These are phyloP conservation scores for Discostella stelligeroides DNA, from an alignment of 108 stramenopile species.

Conservation along the genomic window DNA sequence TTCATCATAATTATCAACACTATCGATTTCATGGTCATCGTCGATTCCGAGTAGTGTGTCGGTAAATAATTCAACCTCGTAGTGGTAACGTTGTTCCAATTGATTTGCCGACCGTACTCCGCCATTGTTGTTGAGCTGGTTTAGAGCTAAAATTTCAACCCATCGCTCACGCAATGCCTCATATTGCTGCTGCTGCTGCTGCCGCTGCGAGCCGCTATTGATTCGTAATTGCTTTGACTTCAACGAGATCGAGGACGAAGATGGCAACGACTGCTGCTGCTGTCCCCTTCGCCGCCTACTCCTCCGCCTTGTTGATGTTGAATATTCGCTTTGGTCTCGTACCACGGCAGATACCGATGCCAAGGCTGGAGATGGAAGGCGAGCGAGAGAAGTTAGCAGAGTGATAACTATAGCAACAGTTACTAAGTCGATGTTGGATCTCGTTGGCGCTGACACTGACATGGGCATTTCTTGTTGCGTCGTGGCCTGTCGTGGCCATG, in stretches of 20 bases:
- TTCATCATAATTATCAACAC: neutral
- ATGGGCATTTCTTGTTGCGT: too few species aligned
- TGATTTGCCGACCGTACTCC: slow-evolving; percentile 26
- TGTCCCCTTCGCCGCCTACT: neutral
- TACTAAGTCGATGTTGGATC: too few species aligned
- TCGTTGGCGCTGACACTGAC: too few species aligned
- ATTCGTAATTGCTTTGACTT: slow-evolving; percentile 3
- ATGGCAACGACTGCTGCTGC: neutral
- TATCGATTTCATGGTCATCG: neutral
- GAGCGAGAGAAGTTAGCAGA: neutral
- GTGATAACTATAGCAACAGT: too few species aligned
- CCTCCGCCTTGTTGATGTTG: neutral
- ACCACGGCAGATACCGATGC: neutral
- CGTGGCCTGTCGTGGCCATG: too few species aligned
- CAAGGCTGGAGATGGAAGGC: neutral
- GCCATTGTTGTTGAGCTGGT: slow-evolving; percentile 3
- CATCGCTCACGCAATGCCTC: slow-evolving; percentile 36
- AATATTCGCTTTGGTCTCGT: too few species aligned
- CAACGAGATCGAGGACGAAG: neutral
- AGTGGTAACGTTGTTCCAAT: slow-evolving; percentile 22
- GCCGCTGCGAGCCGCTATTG: neutral
- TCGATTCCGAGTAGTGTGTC: slow-evolving; percentile 35
- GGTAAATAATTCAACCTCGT: slow-evolving; percentile 31
- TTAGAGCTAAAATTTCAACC: slow-evolving; percentile 19
- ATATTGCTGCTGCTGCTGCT: too few species aligned